A percentile compares a stretch with the other conserved stretches of the same genome.
Evolutionary conservation across 306 rosid genomes (phyloP).

Genomic region (Cicer pinnatifidum): DNA sequence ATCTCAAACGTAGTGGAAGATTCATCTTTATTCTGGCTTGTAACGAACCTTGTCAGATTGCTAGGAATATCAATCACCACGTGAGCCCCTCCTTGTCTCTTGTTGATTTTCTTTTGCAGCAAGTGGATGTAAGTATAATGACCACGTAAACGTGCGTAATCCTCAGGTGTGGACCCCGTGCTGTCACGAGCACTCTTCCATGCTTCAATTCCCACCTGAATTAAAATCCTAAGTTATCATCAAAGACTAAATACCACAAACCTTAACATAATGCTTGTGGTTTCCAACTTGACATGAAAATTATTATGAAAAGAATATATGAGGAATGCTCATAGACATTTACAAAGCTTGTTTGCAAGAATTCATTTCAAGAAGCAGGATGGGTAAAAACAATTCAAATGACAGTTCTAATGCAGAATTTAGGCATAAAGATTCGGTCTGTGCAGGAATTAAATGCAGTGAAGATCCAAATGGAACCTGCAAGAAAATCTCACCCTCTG

Average conservation of each 20-base stretch:
- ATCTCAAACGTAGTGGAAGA: constrained; percentile 58
- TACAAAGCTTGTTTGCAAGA: constrained; percentile 1
- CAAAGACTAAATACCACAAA: constrained; percentile 18
- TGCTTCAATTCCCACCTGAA: constrained; percentile 89
- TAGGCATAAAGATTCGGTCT: background rate
- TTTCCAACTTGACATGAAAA: constrained; percentile 19
- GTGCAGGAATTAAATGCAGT: constrained; percentile 27
- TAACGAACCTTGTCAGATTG: constrained; percentile 43
- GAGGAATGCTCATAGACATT: background rate
- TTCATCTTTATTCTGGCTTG: constrained; percentile 55
- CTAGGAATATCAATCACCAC: constrained; percentile 82
- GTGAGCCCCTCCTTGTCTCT: constrained; percentile 62
- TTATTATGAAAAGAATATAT: background rate
- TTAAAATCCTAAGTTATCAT: constrained; percentile 25
- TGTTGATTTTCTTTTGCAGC: constrained; percentile 75
- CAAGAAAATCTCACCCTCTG: background rate
- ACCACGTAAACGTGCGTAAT: constrained; percentile 77
- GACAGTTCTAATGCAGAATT: constrained; percentile 15
- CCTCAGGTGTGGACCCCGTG: constrained; percentile 84
- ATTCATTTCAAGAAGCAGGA: background rate
- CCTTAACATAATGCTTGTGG: background rate
- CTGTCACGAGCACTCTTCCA: constrained; percentile 78
- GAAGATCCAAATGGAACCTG: constrained; percentile 9
- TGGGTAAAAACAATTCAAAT: background rate
- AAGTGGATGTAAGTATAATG: constrained; percentile 73